These are phyloP conservation scores for Dryas alaskensis DNA, from an alignment of 306 rosid genomes.

Conservation along the genomic window DNA sequence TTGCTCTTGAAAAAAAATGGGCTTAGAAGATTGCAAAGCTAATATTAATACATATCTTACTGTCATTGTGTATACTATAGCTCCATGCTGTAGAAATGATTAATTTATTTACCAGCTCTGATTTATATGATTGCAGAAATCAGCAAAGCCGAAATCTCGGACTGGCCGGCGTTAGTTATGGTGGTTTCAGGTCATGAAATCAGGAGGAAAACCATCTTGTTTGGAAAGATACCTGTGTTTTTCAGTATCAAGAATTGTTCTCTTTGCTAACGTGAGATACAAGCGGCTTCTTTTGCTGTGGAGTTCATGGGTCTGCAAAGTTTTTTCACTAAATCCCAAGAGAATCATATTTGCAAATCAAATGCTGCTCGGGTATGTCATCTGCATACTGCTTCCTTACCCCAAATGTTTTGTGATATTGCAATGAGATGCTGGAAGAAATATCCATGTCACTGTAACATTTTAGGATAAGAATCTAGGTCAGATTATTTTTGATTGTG, in stretches of 20 bases:
- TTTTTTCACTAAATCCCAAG: neutral
- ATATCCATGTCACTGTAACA: slow-evolving; percentile 32
- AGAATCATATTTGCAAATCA: neutral
- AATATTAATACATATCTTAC: neutral
- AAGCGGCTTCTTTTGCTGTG: slow-evolving; percentile 24
- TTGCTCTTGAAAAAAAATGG: neutral
- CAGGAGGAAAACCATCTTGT: slow-evolving; percentile 19
- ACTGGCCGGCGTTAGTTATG: slow-evolving; percentile 54
- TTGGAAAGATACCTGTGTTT: slow-evolving; percentile 6
- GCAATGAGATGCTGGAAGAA: slow-evolving; percentile 6
- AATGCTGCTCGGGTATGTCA: slow-evolving; percentile 21
- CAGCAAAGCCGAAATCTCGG: slow-evolving; percentile 69
- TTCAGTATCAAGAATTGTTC: slow-evolving; percentile 15
- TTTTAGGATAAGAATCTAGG: slow-evolving; percentile 29
- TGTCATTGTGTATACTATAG: neutral
- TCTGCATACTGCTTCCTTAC: slow-evolving; percentile 15
- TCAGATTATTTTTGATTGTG: neutral
- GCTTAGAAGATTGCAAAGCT: neutral
- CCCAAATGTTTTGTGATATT: neutral
- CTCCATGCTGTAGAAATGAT: neutral
- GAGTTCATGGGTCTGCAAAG: slow-evolving; percentile 23
- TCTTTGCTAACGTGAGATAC: slow-evolving; percentile 22
- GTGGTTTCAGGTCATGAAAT: slow-evolving; percentile 27
- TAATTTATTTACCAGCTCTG: slow-evolving; percentile 7
- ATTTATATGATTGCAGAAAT: slow-evolving; percentile 51